Evolutionary conservation across 2,329 filamentous ascomycete species (phyloP), one percentile per base, ranked within the genome.

Genomic region (Scopulariopsis brevicaulis): DNA sequence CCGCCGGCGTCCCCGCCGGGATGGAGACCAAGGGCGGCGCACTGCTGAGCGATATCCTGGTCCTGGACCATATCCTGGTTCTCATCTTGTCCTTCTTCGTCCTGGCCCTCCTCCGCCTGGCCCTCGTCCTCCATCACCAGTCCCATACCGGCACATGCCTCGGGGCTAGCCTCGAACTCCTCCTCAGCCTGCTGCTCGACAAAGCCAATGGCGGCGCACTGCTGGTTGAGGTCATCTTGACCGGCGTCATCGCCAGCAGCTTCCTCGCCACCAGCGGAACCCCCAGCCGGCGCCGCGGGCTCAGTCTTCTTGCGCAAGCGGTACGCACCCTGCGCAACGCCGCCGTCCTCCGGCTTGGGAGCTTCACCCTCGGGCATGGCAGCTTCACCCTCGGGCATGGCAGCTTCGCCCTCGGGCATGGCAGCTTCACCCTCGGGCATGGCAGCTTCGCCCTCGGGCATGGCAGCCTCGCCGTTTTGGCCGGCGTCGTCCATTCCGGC

Each of bases 161-260:
- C 25, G 10, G 46, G n/a, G 40, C 28, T 50, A 12, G 40, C 54
- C 20, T 34, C 40, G 12, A 52, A 52, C 24, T 57, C 24, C 25
- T 52, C n/a, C 46, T 52, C 43, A 22, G n/a, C 55, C 18, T 20
- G 28, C 28, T 32, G 28, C 37, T 20, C 84, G 25, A 89, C 81
- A 7, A 84, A 88, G 51, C 89, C 50, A 24, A 57, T 53, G 34
- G 48, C 34, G 1, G 28, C 32, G 34, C 48, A 53, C 32, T 53
- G 20, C 66, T 64, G 25, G 57, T 51, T 15, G 11, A 61, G 28
- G 18, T 48, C 43, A 12, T 48, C 43, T 20, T 10, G 7, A 18
- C 12, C 43, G 4, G 43, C 43, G 43, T 48, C 43, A 5, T 46
- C 40, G 10, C 10, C 22, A 24, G 25, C 54, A 22, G 40, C 37